Percentiles rank a stretch among this genome's conserved stretches.
Conservation (phyloP, 495 filamentous ascomycete species). For the Neurospora sp. region DNA sequence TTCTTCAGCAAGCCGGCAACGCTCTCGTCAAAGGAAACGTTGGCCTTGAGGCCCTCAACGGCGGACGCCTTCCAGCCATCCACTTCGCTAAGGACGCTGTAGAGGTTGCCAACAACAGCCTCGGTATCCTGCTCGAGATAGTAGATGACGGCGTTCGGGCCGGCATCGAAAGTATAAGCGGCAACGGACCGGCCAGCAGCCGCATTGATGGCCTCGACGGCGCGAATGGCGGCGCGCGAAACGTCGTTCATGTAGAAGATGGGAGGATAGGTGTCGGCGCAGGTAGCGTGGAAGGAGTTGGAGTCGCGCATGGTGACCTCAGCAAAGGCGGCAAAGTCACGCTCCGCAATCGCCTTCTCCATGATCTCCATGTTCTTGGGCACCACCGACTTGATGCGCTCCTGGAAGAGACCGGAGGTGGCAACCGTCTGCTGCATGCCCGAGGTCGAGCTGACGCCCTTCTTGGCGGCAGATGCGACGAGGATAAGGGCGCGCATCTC, state of each 20-base stretch:
- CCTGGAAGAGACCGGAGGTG: conserved; percentile 72
- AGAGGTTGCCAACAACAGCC: conserved; percentile 63
- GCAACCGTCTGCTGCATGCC: conserved; percentile 95
- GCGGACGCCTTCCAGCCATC: conserved; percentile 51
- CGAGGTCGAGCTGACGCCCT: conserved; percentile 79
- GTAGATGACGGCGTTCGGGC: conserved; percentile 94
- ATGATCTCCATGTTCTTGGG: conserved; percentile 79
- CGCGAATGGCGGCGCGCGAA: conserved; percentile 68
- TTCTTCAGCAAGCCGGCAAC: conserved; percentile 53
- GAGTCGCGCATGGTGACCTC: conserved; percentile 90
- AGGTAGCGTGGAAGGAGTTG: conserved; percentile 93
- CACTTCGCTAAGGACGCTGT: conserved; percentile 36
- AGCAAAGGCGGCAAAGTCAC: conserved; percentile 81
- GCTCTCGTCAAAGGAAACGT: conserved; percentile 46
- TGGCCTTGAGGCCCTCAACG: conserved; percentile 31
- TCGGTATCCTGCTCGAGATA: conserved; percentile 69
- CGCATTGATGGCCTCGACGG: conserved; percentile 80
- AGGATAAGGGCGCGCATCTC: conserved; percentile 86
- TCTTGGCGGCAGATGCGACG: conserved; percentile 86
- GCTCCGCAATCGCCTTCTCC: conserved; percentile 63
- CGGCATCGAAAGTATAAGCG: conserved; percentile 96
- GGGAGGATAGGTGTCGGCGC: conserved; percentile 87
- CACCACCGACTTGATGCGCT: conserved; percentile 62
- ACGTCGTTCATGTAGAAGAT: conserved; percentile 99
- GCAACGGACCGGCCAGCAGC: conserved; percentile 62